Evolutionary conservation across 2,329 filamentous ascomycete species (phyloP).

Genomic region (Dactylonectria macrodidyma): DNA sequence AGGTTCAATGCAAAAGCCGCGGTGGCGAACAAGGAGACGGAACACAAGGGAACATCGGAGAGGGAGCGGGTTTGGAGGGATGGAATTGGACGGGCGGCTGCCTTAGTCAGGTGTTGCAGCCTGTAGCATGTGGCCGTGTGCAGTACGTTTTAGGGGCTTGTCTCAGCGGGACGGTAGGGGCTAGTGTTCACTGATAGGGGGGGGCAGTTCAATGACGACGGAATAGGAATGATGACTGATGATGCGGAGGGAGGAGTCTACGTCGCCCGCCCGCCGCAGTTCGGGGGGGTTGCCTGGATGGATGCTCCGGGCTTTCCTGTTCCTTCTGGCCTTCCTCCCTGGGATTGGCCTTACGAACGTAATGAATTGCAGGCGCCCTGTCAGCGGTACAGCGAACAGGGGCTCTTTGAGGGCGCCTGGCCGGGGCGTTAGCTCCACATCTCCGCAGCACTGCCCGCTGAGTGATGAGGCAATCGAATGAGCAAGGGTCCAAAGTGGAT

Average conservation of each 20-base stretch:
- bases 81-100: background rate
- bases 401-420: no score
- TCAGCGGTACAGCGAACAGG: no score
- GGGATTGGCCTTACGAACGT: background rate
- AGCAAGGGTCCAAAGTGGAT: background rate
- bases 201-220: background rate
- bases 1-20: slow-evolving; percentile 32
- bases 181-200: background rate
- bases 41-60: slow-evolving; percentile 40
- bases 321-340: background rate
- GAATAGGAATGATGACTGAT: slow-evolving; percentile 1
- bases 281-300: no score
- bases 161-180: slow-evolving; percentile 1
- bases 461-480: slow-evolving; percentile 20
- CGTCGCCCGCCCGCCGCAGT: background rate
- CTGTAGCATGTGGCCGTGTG: background rate
- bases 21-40: slow-evolving; percentile 31
- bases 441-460: slow-evolving; percentile 10
- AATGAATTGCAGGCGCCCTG: no score
- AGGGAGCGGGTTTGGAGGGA: slow-evolving; percentile 6
- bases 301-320: background rate
- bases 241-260: background rate
- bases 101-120: slow-evolving; percentile 6
- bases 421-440: slow-evolving; percentile 1
- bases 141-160: background rate